Evolutionary conservation across 73 alveolate genomes (phyloP).

Genomic region (Paramecium bursaria): DNA sequence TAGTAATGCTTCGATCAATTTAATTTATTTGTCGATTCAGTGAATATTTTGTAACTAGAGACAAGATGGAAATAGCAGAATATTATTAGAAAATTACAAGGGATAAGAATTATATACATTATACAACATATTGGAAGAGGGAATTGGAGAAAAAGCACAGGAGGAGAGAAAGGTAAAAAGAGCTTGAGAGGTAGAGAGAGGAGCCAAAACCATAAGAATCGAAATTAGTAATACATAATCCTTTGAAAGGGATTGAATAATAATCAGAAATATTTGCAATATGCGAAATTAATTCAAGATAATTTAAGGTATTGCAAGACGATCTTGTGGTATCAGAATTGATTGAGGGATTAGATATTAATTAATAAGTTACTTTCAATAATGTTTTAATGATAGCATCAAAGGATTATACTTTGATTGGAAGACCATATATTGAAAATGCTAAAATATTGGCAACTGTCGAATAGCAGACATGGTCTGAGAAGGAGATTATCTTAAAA

Average conservation of each 20-base stretch:
- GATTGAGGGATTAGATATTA: conserved; percentile 72
- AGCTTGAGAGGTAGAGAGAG: conserved; percentile 50
- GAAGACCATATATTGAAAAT: conserved; percentile 83
- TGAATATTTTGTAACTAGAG: conserved; percentile 52
- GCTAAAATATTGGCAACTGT: conserved; percentile 81
- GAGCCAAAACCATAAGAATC: neutral
- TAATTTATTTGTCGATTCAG: too few relatives aligned
- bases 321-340: conserved; percentile 75
- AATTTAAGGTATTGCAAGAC: conserved; percentile 80
- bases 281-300: conserved; percentile 68
- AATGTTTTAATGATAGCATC: conserved; percentile 83
- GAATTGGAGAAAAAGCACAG: conserved; percentile 42
- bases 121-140: conserved; percentile 28
- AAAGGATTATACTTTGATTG: conserved; percentile 80
- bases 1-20: too few relatives aligned
- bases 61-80: conserved; percentile 26
- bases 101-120: conserved; percentile 37
- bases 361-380: conserved; percentile 75
- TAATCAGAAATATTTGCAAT: conserved; percentile 78
- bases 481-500: conserved; percentile 80
- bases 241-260: conserved; percentile 28
- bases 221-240: conserved; percentile 45
- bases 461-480: conserved; percentile 79
- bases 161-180: conserved; percentile 30
- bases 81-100: neutral